Base-by-base conservation (phyloP, 2,329 filamentous ascomycete species). In the Microsporum audouinii region DNA sequence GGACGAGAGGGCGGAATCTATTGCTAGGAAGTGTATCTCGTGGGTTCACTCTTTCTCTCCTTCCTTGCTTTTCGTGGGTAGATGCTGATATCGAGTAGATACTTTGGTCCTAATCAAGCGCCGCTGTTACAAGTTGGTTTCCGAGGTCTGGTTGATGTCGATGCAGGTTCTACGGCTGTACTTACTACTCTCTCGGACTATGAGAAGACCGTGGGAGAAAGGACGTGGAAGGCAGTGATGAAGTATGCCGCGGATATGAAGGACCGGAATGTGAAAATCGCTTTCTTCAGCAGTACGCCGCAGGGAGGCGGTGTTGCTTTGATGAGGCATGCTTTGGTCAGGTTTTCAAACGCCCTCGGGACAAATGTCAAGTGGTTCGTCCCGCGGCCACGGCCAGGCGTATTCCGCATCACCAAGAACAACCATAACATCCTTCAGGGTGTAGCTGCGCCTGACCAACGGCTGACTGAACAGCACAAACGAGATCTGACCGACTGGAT, bases 401-500 rank as follows among this genome's bases (percentile, higher is more conserved):
- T 92, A 8, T 94, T 94, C 73, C 81, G 88, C 58, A 87, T 89
- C 72, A 94, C 89, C 66, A 94, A 94, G 76, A 91, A 87, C 66
- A 88, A 91, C 67, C 89, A 94, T 81, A 94, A 94, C 73, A 91
- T 92, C 65, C 83, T 94, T 2, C 89, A 94, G 74, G 89, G 88
- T 6, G 88, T 91, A 47, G 84, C 84, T 45, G 78, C 80, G 31
- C 82, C 84, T 0, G 80, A 82, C 2, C 81, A 88, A 66, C 80
- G 83, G n/a, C 78, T 92, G 36, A 83, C 80, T 0, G 66, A 77
- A 0, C 81, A 87, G 1, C 82, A 88, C 61, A 84, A 85, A 67
- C 71, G 76, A 0, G 74, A 78, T n/a, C 82, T 92, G 58, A 81
- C 80, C 7, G 81, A 84, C 55, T 94, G 89, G 89, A 86, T 88